Evolutionary conservation across 306 rosid genomes (phyloP), one percentile per base, ranked within the genome.

Genomic region (Gillenia trifoliata): DNA sequence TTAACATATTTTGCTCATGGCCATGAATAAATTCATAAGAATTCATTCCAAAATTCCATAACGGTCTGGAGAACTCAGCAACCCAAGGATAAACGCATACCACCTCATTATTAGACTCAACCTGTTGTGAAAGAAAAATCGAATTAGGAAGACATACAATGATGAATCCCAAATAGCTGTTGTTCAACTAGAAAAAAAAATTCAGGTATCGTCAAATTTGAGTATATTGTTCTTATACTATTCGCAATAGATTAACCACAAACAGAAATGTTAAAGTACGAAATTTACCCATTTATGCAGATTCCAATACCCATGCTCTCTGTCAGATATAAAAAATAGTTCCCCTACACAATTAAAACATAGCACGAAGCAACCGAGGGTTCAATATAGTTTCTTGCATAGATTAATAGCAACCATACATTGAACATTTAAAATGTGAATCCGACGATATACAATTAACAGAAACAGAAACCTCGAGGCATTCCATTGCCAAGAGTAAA

Each of bases 271-370:
- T 67, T 30, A 26, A n/a, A 65, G 26, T 26, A 75, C 12, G 62
- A 64, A 84, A 56, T 64, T 84, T 90, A 94, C 98, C 97, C 99
- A 94, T 88, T 88, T 91, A 81, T 90, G 85, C 72, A 92, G 80
- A 85, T 94, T 94, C 99, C 97, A 94, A 73, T 87, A 94, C 34
- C 99, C 97, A 86, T 76, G 81, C 49, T 72, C 77, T 57, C 89
- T 87, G 75, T 94, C 99, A 5, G 97, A 87, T 64, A 94, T 78
- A 78, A 94, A 92, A 81, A 84, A 92, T 10, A 94, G 86, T 64
- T 91, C 93, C 68, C 99, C 95, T 94, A 89, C 95, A 66, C 54
- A n/a, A 22, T 70, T 34, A 64, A 45, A 26, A 29, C 72, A 38
- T 41, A 19, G 40, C 22, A 50, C n/a, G 63, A 63, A 72, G 38